Conservation (phyloP, 2,329 filamentous ascomycete species). For the Massarina eburnea region DNA sequence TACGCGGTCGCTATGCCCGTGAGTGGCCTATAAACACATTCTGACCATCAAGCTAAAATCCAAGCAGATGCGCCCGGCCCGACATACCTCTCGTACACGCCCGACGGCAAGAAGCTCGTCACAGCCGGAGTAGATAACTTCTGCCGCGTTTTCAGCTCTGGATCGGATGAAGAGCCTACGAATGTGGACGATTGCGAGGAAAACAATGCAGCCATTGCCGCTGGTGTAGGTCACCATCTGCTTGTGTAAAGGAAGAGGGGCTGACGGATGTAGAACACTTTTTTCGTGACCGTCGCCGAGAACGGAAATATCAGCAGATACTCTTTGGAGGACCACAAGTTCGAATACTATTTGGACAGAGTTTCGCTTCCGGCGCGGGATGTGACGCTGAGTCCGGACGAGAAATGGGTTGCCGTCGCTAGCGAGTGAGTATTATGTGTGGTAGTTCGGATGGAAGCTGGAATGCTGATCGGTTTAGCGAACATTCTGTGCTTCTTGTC, state of each 20-base stretch:
- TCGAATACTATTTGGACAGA: slow-evolving; percentile 81
- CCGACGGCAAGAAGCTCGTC: slow-evolving; percentile 80
- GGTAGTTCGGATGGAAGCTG: too few species aligned
- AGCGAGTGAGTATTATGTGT: slow-evolving; percentile 68
- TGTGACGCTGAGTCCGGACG: slow-evolving; percentile 77
- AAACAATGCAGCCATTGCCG: slow-evolving; percentile 76
- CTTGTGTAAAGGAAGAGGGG: neutral
- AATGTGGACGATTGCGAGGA: slow-evolving; percentile 92
- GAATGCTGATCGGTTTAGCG: slow-evolving; percentile 1
- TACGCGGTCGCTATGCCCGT: slow-evolving; percentile 38
- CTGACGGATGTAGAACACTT: slow-evolving; percentile 61
- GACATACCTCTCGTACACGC: slow-evolving; percentile 87
- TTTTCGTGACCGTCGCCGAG: slow-evolving; percentile 87
- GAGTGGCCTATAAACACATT: slow-evolving; percentile 6
- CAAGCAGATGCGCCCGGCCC: slow-evolving; percentile 74
- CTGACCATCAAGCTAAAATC: slow-evolving; percentile 6
- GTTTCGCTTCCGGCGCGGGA: slow-evolving; percentile 86
- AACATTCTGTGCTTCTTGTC: slow-evolving; percentile 78
- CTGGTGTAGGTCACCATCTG: slow-evolving; percentile 54
- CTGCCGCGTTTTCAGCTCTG: slow-evolving; percentile 88
- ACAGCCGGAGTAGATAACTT: slow-evolving; percentile 94
- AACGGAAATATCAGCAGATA: slow-evolving; percentile 96
- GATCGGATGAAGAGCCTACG: slow-evolving; percentile 86
- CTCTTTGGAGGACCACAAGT: slow-evolving; percentile 70
- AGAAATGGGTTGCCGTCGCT: slow-evolving; percentile 89